phyloP scores from a whole-genome alignment of 202 grass and related monocot species.

The Panicum hallii region DNA sequence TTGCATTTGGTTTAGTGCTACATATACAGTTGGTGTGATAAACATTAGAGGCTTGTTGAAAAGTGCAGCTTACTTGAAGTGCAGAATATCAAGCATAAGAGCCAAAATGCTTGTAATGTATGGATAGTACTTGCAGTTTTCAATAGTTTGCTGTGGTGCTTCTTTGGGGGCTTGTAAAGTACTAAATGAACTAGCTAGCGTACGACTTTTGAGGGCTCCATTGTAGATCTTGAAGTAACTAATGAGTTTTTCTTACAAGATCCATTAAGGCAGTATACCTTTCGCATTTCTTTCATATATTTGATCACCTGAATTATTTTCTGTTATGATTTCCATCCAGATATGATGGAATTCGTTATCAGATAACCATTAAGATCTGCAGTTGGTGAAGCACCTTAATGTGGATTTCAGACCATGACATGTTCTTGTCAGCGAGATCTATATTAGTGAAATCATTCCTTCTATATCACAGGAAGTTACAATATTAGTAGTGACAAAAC shows the following conservation, averaged over 20 bases:
- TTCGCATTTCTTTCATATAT: neutral
- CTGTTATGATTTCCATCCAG: neutral
- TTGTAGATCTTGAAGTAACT: neutral
- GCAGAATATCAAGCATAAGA: neutral
- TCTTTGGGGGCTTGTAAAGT: neutral
- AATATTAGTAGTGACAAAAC: neutral
- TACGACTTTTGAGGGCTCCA: neutral
- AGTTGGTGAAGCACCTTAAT: neutral
- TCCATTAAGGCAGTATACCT: neutral
- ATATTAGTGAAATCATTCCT: neutral
- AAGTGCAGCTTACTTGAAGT: constrained; percentile 17
- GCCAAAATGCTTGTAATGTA: constrained; percentile 14
- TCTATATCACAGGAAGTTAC: neutral
- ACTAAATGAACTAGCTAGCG: neutral
- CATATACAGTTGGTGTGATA: neutral
- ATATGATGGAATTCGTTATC: neutral
- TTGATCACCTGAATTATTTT: constrained; percentile 8
- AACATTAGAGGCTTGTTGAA: neutral
- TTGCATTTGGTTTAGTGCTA: constrained; percentile 11
- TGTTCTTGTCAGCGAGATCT: neutral
- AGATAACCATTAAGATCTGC: neutral
- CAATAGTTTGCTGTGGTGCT: neutral
- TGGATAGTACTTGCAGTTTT: neutral
- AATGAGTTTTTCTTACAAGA: neutral
- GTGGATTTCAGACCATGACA: neutral